Base-by-base conservation (phyloP, 1,284 basidiomycete genomes). In the Mycocalia duriaeana region DNA sequence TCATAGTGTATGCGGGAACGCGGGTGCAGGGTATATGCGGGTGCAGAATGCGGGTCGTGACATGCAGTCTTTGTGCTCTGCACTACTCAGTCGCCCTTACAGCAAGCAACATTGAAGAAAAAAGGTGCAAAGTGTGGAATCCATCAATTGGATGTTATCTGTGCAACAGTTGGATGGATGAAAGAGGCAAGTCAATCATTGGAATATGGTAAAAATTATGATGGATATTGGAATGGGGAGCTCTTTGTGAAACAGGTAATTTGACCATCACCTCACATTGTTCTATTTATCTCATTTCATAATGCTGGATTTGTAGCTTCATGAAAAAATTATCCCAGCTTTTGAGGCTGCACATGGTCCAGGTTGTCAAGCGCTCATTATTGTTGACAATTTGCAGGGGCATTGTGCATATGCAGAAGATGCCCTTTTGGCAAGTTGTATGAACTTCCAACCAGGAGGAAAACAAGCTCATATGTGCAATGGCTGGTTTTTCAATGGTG, bases 161-260 rank as follows among this genome's bases (percentile, higher is more conserved):
- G 62, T 47, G 60, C 60, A 45, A 65, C 57, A 18, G 34, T 51
- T 45, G 67, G 67, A 1, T 63, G 57, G 52, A 31, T 70, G 25
- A 28, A 47, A 4, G 62, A 66, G 3, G 67, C 61, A 11, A 53
- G 58, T 9, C 57, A 69, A 42, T 48, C 49, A 2, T 42, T 74
- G 3, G 64, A 72, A 41, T 71, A 73, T 58, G 68, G 72, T 4
- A 73, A 73, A 49, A 69, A 70, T 55, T 63, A 71, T 42, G 62
- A 73, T 5, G 70, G 71, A 0, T 75, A 69, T 56, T 74, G 72
- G 66, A 68, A 49, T 23, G 65, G 67, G 1, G 66, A 72, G 46
- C 40, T 64, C 0, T 71, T 70, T 50, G 55, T 63, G 14, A 67
- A 66, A 47, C 69, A 71, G 58, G 66, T 70, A 36, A 5, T 48